These are phyloP conservation scores for Ampelocalamus luodianensis DNA, from an alignment of 176 grass and related monocot species.

Conservation along the genomic window DNA sequence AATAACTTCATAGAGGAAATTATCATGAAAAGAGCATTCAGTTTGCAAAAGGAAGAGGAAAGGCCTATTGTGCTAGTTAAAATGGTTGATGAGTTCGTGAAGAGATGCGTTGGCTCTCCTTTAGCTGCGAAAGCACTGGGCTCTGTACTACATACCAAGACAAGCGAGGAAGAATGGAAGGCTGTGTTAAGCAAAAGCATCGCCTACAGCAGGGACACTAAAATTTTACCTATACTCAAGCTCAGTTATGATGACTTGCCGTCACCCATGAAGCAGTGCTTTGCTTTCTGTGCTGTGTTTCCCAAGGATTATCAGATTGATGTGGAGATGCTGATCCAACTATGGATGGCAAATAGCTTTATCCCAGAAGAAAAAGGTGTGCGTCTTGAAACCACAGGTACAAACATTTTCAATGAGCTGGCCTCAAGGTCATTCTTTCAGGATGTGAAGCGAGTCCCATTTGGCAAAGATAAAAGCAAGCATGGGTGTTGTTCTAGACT, in stretches of 20 bases:
- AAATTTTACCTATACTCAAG: not conserved
- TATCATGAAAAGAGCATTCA: not conserved
- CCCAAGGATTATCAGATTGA: slow-evolving; percentile 8
- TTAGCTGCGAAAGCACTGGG: slow-evolving; percentile 18
- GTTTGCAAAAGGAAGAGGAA: not conserved
- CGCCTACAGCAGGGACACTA: not conserved
- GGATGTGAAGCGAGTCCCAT: not conserved
- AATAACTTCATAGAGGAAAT: too few species aligned
- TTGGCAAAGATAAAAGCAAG: too few species aligned
- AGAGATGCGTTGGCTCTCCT: not conserved
- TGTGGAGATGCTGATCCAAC: not conserved
- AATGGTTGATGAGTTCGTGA: not conserved
- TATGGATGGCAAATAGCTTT: slow-evolving; percentile 45
- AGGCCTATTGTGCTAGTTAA: too few species aligned
- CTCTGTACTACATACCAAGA: not conserved
- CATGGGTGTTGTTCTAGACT: not conserved
- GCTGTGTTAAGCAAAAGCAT: not conserved
- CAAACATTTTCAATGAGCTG: slow-evolving; percentile 8
- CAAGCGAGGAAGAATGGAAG: not conserved
- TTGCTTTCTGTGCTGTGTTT: slow-evolving; percentile 27
- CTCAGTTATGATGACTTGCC: slow-evolving; percentile 14
- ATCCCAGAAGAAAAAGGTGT: not conserved
- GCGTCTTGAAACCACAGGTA: not conserved
- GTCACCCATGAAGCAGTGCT: slow-evolving; percentile 9
- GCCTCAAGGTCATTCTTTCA: slow-evolving; percentile 38